Evolutionary conservation across 345 rosid species (phyloP).

Genomic region (rapeseed (Brassica napus)): Da-Ae NC_063446.1:6281501-6282000

Average conservation of each 20-base stretch:
- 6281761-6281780: slow-evolving; percentile 8
- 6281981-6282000: background rate
- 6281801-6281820: slow-evolving; percentile 19
- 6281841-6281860: background rate
- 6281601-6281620: background rate
- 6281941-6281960: background rate
- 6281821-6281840: slow-evolving; percentile 13
- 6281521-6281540: background rate
- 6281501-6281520: background rate
- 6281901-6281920: background rate
- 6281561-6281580: background rate
- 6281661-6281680: background rate
- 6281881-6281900: background rate
- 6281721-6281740: slow-evolving; percentile 1
- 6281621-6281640: background rate
- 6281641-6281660: background rate
- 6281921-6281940: background rate
- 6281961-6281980: background rate
- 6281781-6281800: slow-evolving; percentile 18
- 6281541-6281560: background rate
- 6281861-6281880: background rate
- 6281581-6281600: background rate
- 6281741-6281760: slow-evolving; percentile 15
- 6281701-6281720: background rate
- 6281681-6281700: background rate